Evolutionary conservation across 1,139 yeast genomes (phyloP).

Genomic region (Hanseniaspora uvarum): DNA sequence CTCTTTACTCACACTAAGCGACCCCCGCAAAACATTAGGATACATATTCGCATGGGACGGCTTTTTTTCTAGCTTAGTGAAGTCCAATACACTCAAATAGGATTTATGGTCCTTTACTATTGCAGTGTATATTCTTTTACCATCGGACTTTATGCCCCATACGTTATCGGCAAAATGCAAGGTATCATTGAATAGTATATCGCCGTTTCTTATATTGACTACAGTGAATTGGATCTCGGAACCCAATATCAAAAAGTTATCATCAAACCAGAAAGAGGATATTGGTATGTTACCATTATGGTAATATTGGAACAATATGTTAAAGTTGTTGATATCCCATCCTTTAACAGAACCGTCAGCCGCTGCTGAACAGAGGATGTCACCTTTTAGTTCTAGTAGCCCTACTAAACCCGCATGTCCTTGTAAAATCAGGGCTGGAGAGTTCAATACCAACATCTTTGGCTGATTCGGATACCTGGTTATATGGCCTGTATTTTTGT

Average conservation of each 20-base stretch:
- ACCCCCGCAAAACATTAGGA: constrained; percentile 1
- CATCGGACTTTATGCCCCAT: constrained; percentile 90
- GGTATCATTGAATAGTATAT: constrained; percentile 57
- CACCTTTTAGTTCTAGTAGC: constrained; percentile 63
- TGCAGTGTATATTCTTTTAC: constrained; percentile 80
- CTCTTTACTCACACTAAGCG: neutral
- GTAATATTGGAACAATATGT: constrained; percentile 55
- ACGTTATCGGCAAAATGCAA: constrained; percentile 72
- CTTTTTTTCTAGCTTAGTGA: constrained; percentile 33
- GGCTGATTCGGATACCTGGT: neutral
- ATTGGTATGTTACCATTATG: constrained; percentile 84
- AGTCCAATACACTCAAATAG: constrained; percentile 72
- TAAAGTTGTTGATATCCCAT: constrained; percentile 82
- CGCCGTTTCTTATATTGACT: constrained; percentile 80
- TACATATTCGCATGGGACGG: neutral
- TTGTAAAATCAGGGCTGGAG: constrained; percentile 32
- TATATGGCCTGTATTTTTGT: constrained; percentile 28
- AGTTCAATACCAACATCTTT: constrained; percentile 24
- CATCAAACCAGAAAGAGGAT: constrained; percentile 87
- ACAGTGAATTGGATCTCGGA: constrained; percentile 68
- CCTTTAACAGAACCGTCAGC: constrained; percentile 86
- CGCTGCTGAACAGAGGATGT: constrained; percentile 85
- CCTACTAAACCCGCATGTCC: constrained; percentile 93
- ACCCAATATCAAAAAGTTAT: constrained; percentile 76
- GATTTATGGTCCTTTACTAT: constrained; percentile 62